Evolutionary conservation across 805 yeast species (phyloP), one percentile per base, ranked within the genome.

Genomic region (Cyberlindnera nakhonratchasimensis): DNA sequence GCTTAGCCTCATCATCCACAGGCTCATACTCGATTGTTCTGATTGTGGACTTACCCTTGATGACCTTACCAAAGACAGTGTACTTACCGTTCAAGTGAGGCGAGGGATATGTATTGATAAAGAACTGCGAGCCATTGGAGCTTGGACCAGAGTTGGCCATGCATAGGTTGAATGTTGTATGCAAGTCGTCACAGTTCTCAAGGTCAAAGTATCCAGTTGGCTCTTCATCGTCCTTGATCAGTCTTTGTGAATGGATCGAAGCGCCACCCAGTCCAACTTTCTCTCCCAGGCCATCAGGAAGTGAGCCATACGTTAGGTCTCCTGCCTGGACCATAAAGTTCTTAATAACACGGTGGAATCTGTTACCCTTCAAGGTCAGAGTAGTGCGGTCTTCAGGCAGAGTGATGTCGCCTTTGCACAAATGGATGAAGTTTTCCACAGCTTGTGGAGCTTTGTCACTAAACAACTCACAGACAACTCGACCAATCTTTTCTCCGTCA

Each of bases 31-130:
- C 95, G 17, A 83, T 64, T 21, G 79, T 79, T 53, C 90, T 69
- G 0, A 85, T 71, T 1, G 84, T 82, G 3, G 82, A 80, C 58
- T 81, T 83, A 14, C 87, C 95, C 52, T 69, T 70, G 7, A 68
- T 53, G 10, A 88, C 89, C 43, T 65, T 67, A 2, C 96, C 96
- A 63, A 89, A 83, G 2, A 86, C 79, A 0, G 90, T 70, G 56
- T 86, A 90, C 52, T 82, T 83, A 1, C 87, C 86, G 32, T 74
- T 77, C 44, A 89, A 64, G 62, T 88, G 96, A 1, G 87, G 82
- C 8, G 81, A 74, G 2, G 87, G 75, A 40, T 70, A 74, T 1
- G 89, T 80, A 10, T 81, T 76, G 32, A 86, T 80, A 55, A 85
- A 85, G 56, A 85, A 84, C 55, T 82, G 90, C 0, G 86, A 75